phyloP scores from a whole-genome alignment of 495 filamentous ascomycete genomes.

The Penicillium cataractarum region DNA sequence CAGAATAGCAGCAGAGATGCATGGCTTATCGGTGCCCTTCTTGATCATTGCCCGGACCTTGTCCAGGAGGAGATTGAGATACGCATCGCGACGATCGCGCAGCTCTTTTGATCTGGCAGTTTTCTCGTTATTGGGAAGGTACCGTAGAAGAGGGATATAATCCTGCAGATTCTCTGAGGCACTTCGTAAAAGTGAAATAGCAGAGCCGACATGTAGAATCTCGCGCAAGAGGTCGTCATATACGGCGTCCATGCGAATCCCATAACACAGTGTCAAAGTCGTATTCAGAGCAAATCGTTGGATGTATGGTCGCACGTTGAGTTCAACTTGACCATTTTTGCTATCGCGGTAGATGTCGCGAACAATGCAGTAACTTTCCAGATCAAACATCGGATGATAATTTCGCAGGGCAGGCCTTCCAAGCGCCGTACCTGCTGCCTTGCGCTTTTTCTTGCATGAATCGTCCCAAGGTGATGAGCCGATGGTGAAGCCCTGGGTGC shows the following conservation, averaged over 20 bases:
- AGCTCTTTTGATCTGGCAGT: slow-evolving; percentile 49
- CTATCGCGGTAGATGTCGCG: slow-evolving; percentile 50
- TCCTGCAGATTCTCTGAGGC: slow-evolving; percentile 57
- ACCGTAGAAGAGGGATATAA: slow-evolving; percentile 51
- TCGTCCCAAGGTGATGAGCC: slow-evolving; percentile 55
- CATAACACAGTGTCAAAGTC: slow-evolving; percentile 56
- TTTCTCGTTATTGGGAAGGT: slow-evolving; percentile 53
- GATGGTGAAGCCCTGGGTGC: slow-evolving; percentile 50
- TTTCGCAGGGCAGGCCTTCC: slow-evolving; percentile 48
- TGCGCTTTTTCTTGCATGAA: slow-evolving; percentile 54
- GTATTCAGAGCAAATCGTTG: slow-evolving; percentile 56
- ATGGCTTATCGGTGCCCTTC: slow-evolving; percentile 55
- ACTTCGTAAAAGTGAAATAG: slow-evolving; percentile 51
- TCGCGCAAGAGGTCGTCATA: slow-evolving; percentile 53
- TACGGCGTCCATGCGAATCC: slow-evolving; percentile 56
- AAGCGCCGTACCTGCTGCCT: slow-evolving; percentile 52
- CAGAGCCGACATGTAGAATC: slow-evolving; percentile 53
- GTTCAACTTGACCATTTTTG: slow-evolving; percentile 37
- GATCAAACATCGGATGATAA: slow-evolving; percentile 56
- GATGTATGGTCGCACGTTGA: slow-evolving; percentile 48
- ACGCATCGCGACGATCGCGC: slow-evolving; percentile 48
- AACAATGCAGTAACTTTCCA: slow-evolving; percentile 53
- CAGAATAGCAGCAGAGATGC: slow-evolving; percentile 53
- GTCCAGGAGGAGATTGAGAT: slow-evolving; percentile 50
- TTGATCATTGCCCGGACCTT: slow-evolving; percentile 53